Evolutionary conservation across 768 basidiomycete genomes (phyloP).

Genomic region (Kwoniella pini): DNA sequence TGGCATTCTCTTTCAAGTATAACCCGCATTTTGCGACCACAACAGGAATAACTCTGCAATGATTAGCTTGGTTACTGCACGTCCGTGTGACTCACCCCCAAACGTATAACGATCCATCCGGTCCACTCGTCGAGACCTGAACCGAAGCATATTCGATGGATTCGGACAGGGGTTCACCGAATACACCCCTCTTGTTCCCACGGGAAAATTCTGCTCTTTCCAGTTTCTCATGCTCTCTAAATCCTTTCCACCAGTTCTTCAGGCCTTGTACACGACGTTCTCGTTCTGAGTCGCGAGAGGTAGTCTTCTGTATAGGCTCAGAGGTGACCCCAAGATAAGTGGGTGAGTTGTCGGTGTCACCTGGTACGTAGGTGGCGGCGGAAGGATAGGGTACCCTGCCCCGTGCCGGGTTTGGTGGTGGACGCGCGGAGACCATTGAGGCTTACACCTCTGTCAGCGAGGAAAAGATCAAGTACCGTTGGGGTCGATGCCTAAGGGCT

Average conservation of each 20-base stretch:
- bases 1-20: constrained; percentile 93
- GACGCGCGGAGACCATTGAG: constrained; percentile 44
- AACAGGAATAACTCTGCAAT: constrained; percentile 76
- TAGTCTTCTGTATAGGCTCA: constrained; percentile 28
- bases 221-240: constrained; percentile 17
- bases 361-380: constrained; percentile 38
- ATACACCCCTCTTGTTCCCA: constrained; percentile 59
- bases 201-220: neutral
- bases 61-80: constrained; percentile 10
- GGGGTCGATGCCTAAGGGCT: too few species aligned
- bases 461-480: neutral
- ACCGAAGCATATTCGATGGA: constrained; percentile 84
- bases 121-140: constrained; percentile 85
- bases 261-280: constrained; percentile 34
- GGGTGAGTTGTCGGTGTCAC: constrained; percentile 37
- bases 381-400: constrained; percentile 45
- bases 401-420: constrained; percentile 33
- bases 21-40: constrained; percentile 97
- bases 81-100: constrained; percentile 49
- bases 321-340: constrained; percentile 24
- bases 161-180: constrained; percentile 80
- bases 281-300: constrained; percentile 31
- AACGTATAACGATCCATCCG: constrained; percentile 55
- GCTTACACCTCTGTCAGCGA: neutral
- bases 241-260: constrained; percentile 51